Base-by-base conservation (phyloP, 352 stramenopile species). In the Globisporangium orthogonon region DNA sequence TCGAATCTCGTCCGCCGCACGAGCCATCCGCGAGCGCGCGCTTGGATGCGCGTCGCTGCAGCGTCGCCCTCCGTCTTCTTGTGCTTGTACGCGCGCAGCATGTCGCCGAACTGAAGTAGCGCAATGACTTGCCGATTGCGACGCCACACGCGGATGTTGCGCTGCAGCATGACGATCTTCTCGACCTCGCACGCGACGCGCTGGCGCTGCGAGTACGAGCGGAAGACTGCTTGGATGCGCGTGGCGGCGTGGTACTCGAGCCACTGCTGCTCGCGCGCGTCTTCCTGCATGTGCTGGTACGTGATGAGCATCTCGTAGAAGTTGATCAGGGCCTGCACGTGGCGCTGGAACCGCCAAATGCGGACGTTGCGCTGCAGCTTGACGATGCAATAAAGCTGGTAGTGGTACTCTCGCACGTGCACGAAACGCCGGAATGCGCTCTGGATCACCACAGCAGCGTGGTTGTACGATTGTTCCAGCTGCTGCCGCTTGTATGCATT, bases 351-450 rank as follows among this genome's bases (percentile, higher is more conserved):
- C 58, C 70, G 74, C 67, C 73, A 81, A 13, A 66, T 53, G 13
- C 70, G 67, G 39, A 73, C 48, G 60, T 73, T 84, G 39, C 67
- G 67, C 65, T 84, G 72, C 13, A 84, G 28, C 17, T 62, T 11
- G 5, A 63, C 14, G 11, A 41, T 13, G 46, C 71, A 60, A n/a
- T 13, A 35, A 18, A 65, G 69, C 35, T 66, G 33, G 37, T 62
- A 52, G n/a, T 57, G 51, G 46, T 65, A 84, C 33, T 17, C 35
- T 11, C 49, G 28, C 23, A 60, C 63, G 46, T 74, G 60, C 48
- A 53, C 59, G 1, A 54, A 57, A 11, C 67, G 52, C 11, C 71
- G 60, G 55, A 73, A 77, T 5, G 52, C 52, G 9, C 58, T 69
- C 31, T 72, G 55, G 28, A 84, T 54, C 45, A 67, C 65, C 4